Evolutionary conservation across 2,329 filamentous ascomycete genomes (phyloP), one percentile per base, ranked within the genome.

Genomic region (Phoma sp.): DNA sequence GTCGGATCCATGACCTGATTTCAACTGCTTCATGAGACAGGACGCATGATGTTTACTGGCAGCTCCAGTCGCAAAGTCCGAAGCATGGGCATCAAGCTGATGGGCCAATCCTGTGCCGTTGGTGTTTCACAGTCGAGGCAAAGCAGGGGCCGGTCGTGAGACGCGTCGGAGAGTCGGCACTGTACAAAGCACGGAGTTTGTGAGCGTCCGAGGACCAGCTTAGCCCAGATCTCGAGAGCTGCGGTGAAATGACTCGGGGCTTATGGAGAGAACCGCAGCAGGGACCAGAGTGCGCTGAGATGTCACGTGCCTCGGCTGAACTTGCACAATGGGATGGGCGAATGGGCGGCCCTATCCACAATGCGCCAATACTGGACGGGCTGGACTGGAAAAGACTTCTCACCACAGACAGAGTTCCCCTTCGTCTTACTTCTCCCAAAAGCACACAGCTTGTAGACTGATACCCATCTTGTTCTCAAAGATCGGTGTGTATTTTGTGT

Each of bases 81-180:
- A 50, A 42, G 55, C 42, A 45, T 44, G 54, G 42, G 58, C 51
- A 48, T 37, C 52, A 38, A 33, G 24, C 27, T 41, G 51, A 49
- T 52, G 36, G 42, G 48, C 61, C 54, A 59, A 58, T 60, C 39
- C 56, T 44, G 55, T 57, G 57, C 53, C 43, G 41, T 37, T 42
- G 50, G 53, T 55, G 63, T 65, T 67, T 67, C 64, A 61, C 55
- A 61, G 54, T 40, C 55, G 55, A 61, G 45, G 64, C 57, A 57
- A 52, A 53, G 52, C 61, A 67, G 60, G 64, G 61, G 61, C 14
- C 52, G 10, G 60, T 60, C 45, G 59, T 67, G 64, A 66, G 64
- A 67, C 64, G 47, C 44, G 43, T 29, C 52, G 47, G 47, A 51
- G 47, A 39, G 27, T 47, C 52, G 52, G 47, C 52, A 51, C 42